Evolutionary conservation across 805 yeast species (phyloP).

Genomic region (Lachancea thermotolerans): DNA sequence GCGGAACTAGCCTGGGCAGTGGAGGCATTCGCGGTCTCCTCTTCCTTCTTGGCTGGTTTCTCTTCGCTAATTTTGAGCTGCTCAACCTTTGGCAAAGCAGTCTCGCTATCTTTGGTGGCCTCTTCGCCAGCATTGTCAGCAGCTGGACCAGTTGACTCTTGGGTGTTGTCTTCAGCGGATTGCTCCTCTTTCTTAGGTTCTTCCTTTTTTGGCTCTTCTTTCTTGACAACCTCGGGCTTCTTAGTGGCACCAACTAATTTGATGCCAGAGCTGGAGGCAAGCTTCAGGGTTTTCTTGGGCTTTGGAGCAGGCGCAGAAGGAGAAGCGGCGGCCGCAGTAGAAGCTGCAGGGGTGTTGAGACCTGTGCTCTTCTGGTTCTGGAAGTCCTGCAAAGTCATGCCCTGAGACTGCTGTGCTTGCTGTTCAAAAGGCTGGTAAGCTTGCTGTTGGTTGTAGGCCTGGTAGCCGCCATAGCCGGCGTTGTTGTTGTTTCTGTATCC

Average conservation of each 20-base stretch:
- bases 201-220: conserved; percentile 27
- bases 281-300: conserved; percentile 63
- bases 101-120: conserved; percentile 14
- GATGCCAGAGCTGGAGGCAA: conserved; percentile 59
- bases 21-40: conserved; percentile 17
- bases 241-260: conserved; percentile 51
- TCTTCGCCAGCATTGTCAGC: conserved; percentile 15
- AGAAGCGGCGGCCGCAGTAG: conserved; percentile 10
- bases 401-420: conserved; percentile 33
- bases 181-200: background rate
- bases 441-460: conserved; percentile 14
- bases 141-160: conserved; percentile 10
- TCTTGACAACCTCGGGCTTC: conserved; percentile 25
- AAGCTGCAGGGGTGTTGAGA: background rate
- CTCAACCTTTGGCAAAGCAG: conserved; percentile 27
- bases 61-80: conserved; percentile 27
- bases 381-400: conserved; percentile 78
- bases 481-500: conserved; percentile 16
- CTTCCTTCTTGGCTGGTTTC: conserved; percentile 24
- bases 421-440: conserved; percentile 10
- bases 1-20: conserved; percentile 30
- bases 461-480: conserved; percentile 20
- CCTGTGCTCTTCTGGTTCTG: conserved; percentile 53
- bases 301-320: conserved; percentile 36
- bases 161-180: conserved; percentile 12